Percentiles rank a stretch among this genome's conserved stretches.
phyloP scores from a whole-genome alignment of 208 protist species.

The Angomonas ambiguus region DNA sequence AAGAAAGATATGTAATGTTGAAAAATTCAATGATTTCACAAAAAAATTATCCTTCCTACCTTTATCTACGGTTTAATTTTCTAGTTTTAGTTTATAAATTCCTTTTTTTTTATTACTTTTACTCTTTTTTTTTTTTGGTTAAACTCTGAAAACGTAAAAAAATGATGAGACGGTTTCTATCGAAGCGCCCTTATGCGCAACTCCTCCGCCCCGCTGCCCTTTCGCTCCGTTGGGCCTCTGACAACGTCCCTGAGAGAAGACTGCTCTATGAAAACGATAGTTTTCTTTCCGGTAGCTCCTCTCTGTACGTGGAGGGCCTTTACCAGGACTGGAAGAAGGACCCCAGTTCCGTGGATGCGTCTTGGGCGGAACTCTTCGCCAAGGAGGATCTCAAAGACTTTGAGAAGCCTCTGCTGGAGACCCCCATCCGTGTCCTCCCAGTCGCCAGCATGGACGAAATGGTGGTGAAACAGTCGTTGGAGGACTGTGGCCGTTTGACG shows the following conservation, averaged over 20 bases:
- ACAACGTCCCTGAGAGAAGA: conserved; percentile 32
- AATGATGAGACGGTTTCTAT: conserved; percentile 64
- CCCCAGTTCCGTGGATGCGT: conserved; percentile 66
- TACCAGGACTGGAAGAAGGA: conserved; percentile 80
- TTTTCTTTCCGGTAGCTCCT: conserved; percentile 73
- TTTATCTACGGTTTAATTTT: conserved; percentile 9
- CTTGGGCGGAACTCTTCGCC: conserved; percentile 67
- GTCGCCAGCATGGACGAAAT: conserved; percentile 21
- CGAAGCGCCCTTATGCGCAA: conserved; percentile 5
- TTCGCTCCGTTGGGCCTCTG: conserved; percentile 14
- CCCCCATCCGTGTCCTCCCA: conserved; percentile 65
- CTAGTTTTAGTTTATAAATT: conserved; percentile 13
- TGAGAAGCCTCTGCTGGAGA: conserved; percentile 53
- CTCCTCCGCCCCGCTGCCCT: not conserved
- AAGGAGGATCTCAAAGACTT: conserved; percentile 28
- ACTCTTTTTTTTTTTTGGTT: conserved; percentile 1
- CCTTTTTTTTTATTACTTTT: conserved; percentile 5
- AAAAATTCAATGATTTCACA: conserved; percentile 1
- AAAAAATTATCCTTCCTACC: conserved; percentile 10
- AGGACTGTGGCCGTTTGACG: conserved; percentile 69
- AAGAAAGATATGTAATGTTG: too few species aligned
- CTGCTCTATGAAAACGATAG: conserved; percentile 80
- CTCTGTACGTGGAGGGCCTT: conserved; percentile 82
- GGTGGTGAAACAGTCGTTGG: conserved; percentile 66
- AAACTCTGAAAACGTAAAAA: not conserved